These are phyloP conservation scores for Diaporthe sp. DNA, from an alignment of 2,329 filamentous ascomycete genomes.

Conservation along the genomic window DNA sequence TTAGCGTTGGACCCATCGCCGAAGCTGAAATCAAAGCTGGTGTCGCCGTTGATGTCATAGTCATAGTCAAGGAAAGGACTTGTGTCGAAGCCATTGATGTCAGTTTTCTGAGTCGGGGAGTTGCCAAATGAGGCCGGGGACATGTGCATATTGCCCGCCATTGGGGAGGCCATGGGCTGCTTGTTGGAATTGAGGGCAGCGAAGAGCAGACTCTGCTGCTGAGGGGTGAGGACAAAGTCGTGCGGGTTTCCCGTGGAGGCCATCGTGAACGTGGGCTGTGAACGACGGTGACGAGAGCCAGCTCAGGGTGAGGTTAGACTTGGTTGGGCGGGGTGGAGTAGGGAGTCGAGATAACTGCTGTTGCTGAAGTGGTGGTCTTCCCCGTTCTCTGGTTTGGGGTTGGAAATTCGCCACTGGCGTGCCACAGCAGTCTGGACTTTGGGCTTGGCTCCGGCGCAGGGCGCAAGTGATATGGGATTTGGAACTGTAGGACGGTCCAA, in stretches of 20 bases:
- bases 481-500: not conserved
- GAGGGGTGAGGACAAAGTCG: conserved; percentile 79
- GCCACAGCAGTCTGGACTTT: conserved; percentile 16
- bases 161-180: conserved; percentile 53
- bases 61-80: conserved; percentile 89
- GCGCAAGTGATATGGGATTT: conserved; percentile 5
- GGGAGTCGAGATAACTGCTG: conserved; percentile 3
- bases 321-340: conserved; percentile 17
- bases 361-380: conserved; percentile 14
- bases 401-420: conserved; percentile 36
- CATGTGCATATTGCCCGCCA: conserved; percentile 58
- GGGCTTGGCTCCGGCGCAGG: conserved; percentile 19
- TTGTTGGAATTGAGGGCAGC: conserved; percentile 82
- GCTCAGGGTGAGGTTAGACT: not conserved
- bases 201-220: conserved; percentile 82
- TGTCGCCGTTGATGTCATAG: conserved; percentile 81
- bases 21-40: conserved; percentile 81
- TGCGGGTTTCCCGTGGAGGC: conserved; percentile 64
- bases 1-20: conserved; percentile 67
- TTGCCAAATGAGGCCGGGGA: conserved; percentile 65
- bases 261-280: conserved; percentile 56
- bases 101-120: conserved; percentile 62
- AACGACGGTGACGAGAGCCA: conserved; percentile 21
- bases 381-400: conserved; percentile 31
- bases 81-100: conserved; percentile 72